Evolutionary conservation across 1,284 basidiomycete species (phyloP), one percentile per base, ranked within the genome.

Genomic region (Athelia psychrophila): DNA sequence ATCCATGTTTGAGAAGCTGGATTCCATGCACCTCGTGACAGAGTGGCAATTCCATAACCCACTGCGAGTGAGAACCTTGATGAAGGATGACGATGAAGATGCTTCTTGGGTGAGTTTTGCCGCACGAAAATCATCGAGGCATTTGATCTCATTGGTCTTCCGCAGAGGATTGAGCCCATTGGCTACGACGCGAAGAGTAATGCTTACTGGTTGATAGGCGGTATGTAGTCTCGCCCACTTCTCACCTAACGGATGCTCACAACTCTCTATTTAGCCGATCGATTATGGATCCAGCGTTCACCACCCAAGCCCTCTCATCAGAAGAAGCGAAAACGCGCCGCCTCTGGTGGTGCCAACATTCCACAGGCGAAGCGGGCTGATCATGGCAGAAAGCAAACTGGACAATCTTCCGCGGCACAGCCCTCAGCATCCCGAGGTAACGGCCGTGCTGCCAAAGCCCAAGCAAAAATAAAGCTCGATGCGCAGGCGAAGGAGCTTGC

Each of bases 191-290:
- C 80, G 18, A 84, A 87, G 60, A 77, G 76, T 20, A 94, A 93
- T 66, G 86, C 88, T 0, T 96, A 95, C 66, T 95, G 91, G 92
- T 73, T 93, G 19, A 91, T 95, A 59, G 92, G 93, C 24, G 76
- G 87, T 88, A 67, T 44, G 76, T 58, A 42, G 52, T 45, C 51
- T 20, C 50, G 61, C n/a, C 32, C 42, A 38, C 46, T 50, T 33
- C 46, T 45, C 32, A 40, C 33, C 32, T 36, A 8, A 23, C 23
- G 35, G 33, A 50, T 20, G 20, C 32, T 47, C 45, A 35, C 12
- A 47, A 54, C 42, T 58, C 46, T 30, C 47, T 45, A 35, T 46
- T 18, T 54, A 82, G 83, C 81, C 54, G 88, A 94, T 61, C 87
- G 93, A 18, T 77, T 95, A 18, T 96, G 93, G 93, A 83, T 95